These are phyloP conservation scores for Yamadazyma insecticola DNA, from an alignment of 805 yeast species.

Conservation along the genomic window DNA sequence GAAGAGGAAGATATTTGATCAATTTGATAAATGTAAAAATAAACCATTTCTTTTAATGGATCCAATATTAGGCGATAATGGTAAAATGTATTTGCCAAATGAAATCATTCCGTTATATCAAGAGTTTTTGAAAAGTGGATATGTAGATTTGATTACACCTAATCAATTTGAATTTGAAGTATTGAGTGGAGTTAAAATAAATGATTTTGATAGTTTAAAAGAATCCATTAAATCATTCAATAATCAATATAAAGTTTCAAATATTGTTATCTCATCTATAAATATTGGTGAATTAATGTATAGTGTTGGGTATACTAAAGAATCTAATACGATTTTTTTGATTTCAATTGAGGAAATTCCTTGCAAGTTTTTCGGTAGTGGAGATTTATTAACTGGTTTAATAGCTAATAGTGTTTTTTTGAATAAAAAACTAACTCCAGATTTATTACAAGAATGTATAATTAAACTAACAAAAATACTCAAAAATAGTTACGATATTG, in stretches of 20 bases:
- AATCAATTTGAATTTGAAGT: conserved; percentile 72
- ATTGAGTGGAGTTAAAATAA: conserved; percentile 45
- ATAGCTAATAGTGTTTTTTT: conserved; percentile 45
- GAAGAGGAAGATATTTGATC: conserved; percentile 17
- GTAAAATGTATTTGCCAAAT: conserved; percentile 67
- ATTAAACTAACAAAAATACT: conserved; percentile 25
- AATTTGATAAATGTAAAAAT: conserved; percentile 11
- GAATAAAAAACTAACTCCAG: conserved; percentile 19
- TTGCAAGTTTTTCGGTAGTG: conserved; percentile 69
- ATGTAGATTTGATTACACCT: conserved; percentile 56
- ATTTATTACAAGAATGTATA: conserved; percentile 22
- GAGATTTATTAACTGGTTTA: conserved; percentile 66
- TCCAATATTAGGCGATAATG: conserved; percentile 92
- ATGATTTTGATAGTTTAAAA: conserved; percentile 29
- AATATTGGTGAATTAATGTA: conserved; percentile 32
- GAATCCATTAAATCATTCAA: conserved; percentile 40
- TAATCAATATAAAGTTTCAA: conserved; percentile 38
- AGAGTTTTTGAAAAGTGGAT: conserved; percentile 38
- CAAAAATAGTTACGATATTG: conserved; percentile 20
- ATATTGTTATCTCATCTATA: conserved; percentile 59
- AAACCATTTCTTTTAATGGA: conserved; percentile 64
- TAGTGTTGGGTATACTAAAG: conserved; percentile 32
- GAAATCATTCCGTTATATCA: conserved; percentile 50
- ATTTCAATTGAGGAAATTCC: conserved; percentile 45
- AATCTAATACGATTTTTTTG: conserved; percentile 17